These are phyloP conservation scores for Ceratocystis huliohia DNA, from an alignment of 2,329 filamentous ascomycete species.

Conservation along the genomic window DNA sequence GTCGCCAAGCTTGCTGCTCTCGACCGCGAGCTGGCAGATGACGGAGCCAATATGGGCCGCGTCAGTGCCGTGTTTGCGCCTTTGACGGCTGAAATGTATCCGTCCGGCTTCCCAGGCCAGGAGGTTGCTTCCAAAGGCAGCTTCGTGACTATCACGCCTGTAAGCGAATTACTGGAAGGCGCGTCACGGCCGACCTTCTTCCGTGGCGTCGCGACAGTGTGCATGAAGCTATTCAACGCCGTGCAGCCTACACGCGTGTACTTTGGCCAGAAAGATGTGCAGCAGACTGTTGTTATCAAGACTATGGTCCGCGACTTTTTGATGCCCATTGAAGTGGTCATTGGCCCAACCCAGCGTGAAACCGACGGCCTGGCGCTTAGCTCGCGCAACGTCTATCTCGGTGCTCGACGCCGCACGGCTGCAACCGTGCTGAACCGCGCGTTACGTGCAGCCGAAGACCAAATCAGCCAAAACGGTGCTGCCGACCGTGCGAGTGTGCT, in stretches of 20 bases:
- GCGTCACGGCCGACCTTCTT: conserved; percentile 85
- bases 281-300: conserved; percentile 84
- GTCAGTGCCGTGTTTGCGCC: conserved; percentile 81
- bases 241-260: conserved; percentile 57
- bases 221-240: conserved; percentile 58
- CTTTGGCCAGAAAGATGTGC: conserved; percentile 96
- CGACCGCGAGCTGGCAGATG: conserved; percentile 57
- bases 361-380: conserved; percentile 76
- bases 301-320: conserved; percentile 82
- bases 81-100: conserved; percentile 74
- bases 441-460: conserved; percentile 55
- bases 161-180: conserved; percentile 72
- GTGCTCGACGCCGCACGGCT: conserved; percentile 54
- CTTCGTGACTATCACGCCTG: conserved; percentile 82
- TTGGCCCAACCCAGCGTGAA: conserved; percentile 66
- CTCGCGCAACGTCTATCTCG: conserved; percentile 87
- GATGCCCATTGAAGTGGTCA: conserved; percentile 58
- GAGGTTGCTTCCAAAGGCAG: conserved; percentile 65
- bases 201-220: conserved; percentile 87
- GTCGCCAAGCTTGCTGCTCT: conserved; percentile 52
- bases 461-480: conserved; percentile 32
- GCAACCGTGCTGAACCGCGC: conserved; percentile 61
- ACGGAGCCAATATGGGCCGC: conserved; percentile 48
- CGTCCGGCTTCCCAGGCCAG: conserved; percentile 60
- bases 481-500: conserved; percentile 55